Base-by-base conservation (phyloP, 2,329 filamentous ascomycete genomes). In the Magnaporthiopsis incrustans region DNA sequence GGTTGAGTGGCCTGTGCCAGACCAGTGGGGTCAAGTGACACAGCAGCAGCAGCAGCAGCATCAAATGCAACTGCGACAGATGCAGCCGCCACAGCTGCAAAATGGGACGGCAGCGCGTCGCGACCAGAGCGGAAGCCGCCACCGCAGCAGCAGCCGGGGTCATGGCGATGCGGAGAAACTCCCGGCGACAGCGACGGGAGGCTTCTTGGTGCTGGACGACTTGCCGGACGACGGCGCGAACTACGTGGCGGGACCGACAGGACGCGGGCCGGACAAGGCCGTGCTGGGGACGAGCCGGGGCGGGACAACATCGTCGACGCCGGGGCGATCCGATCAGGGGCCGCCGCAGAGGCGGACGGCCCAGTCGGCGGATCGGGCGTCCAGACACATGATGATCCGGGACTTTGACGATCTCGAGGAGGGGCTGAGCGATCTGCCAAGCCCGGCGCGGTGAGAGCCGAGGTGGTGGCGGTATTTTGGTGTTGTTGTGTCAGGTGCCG, bases 331-430 rank as follows among this genome's bases (percentile, higher is more conserved):
- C 27, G 44, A 53, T 64, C 64, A 64, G 32, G 58, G 26, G 30
- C 4, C 22, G 18, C 5, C 15, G 30, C 58, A 35, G 58, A n/a
- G 58, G 27, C 14, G 18, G 57, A 59, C 64, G 61, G 59, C 10
- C 59, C 35, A 26, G 61, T 60, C 60, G 62, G 60, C n/a, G 58
- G 57, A 35, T 38, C 50, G 33, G 58, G 61, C 33, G 59, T 59
- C 15, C 56, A 11, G 15, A 18, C 67, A 66, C 35, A 65, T 71
- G 67, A 66, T 73, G 59, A 76, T 77, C 57, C 68, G 71, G 64
- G 75, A 77, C 66, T 77, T 77, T 72, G 75, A 77, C 59, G 71
- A 70, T 66, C 22, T 60, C 2, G 58, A 60, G 32, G 27, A 53
- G n/a, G 44, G 18, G n/a, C 44, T 53, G 7, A n/a, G 22, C 22